Base-by-base conservation (phyloP, 73 alveolate species). In the Blepharisma japonicum region DNA sequence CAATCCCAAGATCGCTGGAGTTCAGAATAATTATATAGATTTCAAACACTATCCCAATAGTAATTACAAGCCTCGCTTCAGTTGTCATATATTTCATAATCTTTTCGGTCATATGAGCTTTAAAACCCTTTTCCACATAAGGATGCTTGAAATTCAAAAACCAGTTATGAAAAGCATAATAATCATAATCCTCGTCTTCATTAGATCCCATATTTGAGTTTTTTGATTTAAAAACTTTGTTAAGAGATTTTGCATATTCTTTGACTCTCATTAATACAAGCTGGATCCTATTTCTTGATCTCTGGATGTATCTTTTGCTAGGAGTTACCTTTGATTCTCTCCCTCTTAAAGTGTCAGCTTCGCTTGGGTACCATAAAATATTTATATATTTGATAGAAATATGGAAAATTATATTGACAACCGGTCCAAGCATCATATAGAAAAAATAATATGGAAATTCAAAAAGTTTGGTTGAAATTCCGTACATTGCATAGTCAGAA, bases 91-190 rank as follows among this genome's bases (percentile, higher is more conserved):
- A 39, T 6, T 45, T 18, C 14, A 70, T 70, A 45, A 45, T 39
- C n/a, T 70, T 70, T 7, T 0, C 1, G 2, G 80, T 70, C 11
- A 45, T 45, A 25, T n/a, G 46, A 2, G 32, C 27, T 47, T 45
- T 70, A 4, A 45, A 70, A 45, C 8, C 4, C 42, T 45, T 70
- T 70, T 70, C 80, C 11, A 70, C 32, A 20, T 45, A 70, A 48
- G 11, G 76, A 45, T 70, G n/a, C 4, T 70, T 45, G 66, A 70
- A 70, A 9, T 25, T 70, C 5, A 70, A 45, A 45, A 54, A 51
- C n/a, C 21, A 51, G 27, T 51, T 51, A 51, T 51, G 21, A 51
- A 18, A 14, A 3, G 66, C n/a, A 4, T 51, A 51, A 51, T 14
- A 51, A 4, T 51, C 66, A 11, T 51, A 14, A 51, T 51, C 66